A percentile compares a stretch with the other conserved stretches of the same genome.
These are phyloP conservation scores for Canavalia ensiformis DNA, from an alignment of 306 rosid genomes.

Conservation along the genomic window DNA sequence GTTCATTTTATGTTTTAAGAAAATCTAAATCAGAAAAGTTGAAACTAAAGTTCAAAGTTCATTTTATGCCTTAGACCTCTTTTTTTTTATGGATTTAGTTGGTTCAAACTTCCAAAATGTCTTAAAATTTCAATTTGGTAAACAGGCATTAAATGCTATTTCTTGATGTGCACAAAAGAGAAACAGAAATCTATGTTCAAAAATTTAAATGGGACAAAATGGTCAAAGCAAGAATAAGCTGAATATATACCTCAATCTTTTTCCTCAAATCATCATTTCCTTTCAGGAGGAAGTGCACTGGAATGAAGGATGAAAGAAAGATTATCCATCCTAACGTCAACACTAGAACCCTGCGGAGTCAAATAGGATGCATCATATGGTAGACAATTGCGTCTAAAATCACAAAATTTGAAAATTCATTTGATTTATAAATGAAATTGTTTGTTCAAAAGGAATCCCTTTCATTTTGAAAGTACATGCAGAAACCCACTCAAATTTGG, in stretches of 20 bases:
- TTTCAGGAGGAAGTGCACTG: conserved; percentile 70
- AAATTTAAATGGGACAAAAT: conserved; percentile 12
- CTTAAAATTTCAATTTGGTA: conserved; percentile 4
- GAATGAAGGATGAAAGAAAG: conserved; percentile 76
- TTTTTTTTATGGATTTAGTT: background rate
- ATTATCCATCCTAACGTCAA: conserved; percentile 86
- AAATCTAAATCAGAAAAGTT: background rate
- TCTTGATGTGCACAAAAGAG: conserved; percentile 21
- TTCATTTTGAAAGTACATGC: conserved; percentile 8
- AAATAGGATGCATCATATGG: conserved; percentile 1
- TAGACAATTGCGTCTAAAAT: background rate
- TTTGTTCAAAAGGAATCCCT: background rate
- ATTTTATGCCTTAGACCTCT: background rate
- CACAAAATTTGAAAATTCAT: background rate
- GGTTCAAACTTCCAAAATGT: conserved; percentile 15
- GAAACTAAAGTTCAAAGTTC: background rate
- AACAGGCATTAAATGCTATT: background rate
- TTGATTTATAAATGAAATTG: conserved; percentile 9
- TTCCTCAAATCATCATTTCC: conserved; percentile 70
- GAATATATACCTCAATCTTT: conserved; percentile 69
- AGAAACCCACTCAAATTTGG: conserved; percentile 16
- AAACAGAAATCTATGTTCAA: background rate
- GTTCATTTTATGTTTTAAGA: conserved; percentile 21
- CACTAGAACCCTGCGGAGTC: conserved; percentile 67
- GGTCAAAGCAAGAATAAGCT: background rate